Evolutionary conservation across 495 filamentous ascomycete genomes (phyloP).

Genomic region (Jackrogersella multiformis): DNA sequence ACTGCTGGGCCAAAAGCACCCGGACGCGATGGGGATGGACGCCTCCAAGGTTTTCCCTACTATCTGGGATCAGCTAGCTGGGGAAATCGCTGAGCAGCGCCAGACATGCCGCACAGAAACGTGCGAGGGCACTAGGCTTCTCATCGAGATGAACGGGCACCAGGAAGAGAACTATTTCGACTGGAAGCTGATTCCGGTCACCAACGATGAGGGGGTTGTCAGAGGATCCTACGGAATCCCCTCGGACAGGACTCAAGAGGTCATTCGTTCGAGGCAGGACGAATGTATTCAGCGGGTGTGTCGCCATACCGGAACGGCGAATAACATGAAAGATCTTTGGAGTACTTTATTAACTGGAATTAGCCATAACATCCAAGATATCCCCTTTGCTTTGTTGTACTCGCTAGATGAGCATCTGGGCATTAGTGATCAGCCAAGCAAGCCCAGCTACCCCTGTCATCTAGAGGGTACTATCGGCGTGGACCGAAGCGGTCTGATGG

Average conservation of each 20-base stretch:
- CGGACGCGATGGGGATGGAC: constrained; percentile 48
- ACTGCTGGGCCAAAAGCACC: constrained; percentile 51
- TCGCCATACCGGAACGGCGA: constrained; percentile 65
- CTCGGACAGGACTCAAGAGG: constrained; percentile 64
- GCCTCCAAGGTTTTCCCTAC: constrained; percentile 50
- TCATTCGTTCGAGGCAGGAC: constrained; percentile 64
- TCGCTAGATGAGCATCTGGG: constrained; percentile 54
- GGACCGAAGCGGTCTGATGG: constrained; percentile 62
- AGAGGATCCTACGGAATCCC: constrained; percentile 66
- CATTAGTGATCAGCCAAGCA: constrained; percentile 10
- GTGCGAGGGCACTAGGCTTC: constrained; percentile 53
- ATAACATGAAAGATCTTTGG: constrained; percentile 67
- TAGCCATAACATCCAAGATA: constrained; percentile 61
- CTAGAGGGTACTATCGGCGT: constrained; percentile 70
- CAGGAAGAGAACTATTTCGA: constrained; percentile 71
- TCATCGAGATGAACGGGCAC: constrained; percentile 60
- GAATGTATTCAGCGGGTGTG: constrained; percentile 66
- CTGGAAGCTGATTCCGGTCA: constrained; percentile 68
- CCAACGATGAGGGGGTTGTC: constrained; percentile 56
- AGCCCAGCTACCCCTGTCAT: constrained; percentile 47
- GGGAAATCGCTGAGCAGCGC: constrained; percentile 41
- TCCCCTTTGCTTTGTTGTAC: constrained; percentile 68
- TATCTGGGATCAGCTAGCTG: constrained; percentile 48
- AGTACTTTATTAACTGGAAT: constrained; percentile 57
- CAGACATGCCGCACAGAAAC: constrained; percentile 35